A percentile compares a stretch with the other conserved stretches of the same genome.
Evolutionary conservation across 2,329 filamentous ascomycete genomes (phyloP).

Genomic region (Venturia effusa): DNA sequence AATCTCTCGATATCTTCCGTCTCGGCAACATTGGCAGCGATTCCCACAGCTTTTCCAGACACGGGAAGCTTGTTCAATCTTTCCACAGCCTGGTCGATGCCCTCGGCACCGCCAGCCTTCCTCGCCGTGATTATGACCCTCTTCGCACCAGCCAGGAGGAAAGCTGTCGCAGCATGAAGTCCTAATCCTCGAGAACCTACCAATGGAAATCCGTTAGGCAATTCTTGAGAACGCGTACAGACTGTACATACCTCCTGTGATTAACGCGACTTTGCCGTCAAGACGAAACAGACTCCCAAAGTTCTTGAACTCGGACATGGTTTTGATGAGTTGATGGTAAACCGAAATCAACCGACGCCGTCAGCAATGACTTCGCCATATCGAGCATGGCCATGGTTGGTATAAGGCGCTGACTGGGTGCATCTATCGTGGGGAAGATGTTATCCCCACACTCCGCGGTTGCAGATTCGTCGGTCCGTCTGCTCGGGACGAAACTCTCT

Average conservation of each 20-base stretch:
- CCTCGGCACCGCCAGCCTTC: constrained; percentile 26
- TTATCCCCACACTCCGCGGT: background rate
- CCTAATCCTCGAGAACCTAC: constrained; percentile 30
- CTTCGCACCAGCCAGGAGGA: constrained; percentile 29
- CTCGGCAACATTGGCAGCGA: constrained; percentile 28
- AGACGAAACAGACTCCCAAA: constrained; percentile 26
- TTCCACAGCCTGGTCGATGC: constrained; percentile 28
- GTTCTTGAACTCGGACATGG: constrained; percentile 23
- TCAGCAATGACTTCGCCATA: background rate
- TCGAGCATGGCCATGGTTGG: background rate
- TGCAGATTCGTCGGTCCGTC: background rate
- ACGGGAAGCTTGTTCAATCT: constrained; percentile 27
- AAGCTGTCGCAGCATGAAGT: constrained; percentile 27
- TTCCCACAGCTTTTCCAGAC: constrained; percentile 22
- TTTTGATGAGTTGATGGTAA: background rate
- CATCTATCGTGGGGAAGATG: background rate
- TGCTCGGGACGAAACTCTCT: background rate
- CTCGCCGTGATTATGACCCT: constrained; percentile 29
- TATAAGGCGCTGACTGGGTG: background rate
- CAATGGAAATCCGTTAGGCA: background rate
- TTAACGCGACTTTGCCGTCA: constrained; percentile 26
- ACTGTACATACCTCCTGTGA: constrained; percentile 23
- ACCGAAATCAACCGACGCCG: background rate
- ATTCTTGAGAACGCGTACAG: background rate
- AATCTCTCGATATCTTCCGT: constrained; percentile 25